phyloP scores from a whole-genome alignment of 1,284 basidiomycete species.

The Sporisorium reilianum region DNA sequence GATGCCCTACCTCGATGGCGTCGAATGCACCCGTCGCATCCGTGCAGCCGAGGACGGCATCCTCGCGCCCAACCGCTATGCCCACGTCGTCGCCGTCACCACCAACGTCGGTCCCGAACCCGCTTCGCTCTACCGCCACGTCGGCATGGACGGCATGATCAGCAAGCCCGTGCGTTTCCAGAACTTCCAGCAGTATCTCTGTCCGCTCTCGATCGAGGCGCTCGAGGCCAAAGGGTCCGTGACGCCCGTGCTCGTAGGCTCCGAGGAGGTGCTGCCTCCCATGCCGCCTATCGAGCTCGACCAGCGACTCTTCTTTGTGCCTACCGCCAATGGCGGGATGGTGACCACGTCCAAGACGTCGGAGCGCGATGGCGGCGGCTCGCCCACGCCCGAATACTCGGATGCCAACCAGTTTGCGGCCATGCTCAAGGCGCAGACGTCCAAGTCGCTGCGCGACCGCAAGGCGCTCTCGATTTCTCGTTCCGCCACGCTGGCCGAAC shows the following conservation, averaged over 20 bases:
- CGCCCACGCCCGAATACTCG: conserved; percentile 23
- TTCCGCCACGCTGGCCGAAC: conserved; percentile 38
- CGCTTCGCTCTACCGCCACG: conserved; percentile 45
- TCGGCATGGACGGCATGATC: conserved; percentile 59
- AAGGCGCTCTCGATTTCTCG: conserved; percentile 43
- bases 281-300: conserved; percentile 42
- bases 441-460: conserved; percentile 47
- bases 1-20: conserved; percentile 60
- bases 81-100: conserved; percentile 56
- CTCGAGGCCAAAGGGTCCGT: conserved; percentile 24
- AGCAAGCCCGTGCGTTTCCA: conserved; percentile 57
- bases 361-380: conserved; percentile 13
- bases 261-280: conserved; percentile 36
- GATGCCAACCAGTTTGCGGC: conserved; percentile 44
- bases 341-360: conserved; percentile 14
- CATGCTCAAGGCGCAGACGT: conserved; percentile 53
- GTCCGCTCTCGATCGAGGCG: conserved; percentile 46
- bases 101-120: conserved; percentile 54
- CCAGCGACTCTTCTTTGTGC: conserved; percentile 49
- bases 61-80: conserved; percentile 46
- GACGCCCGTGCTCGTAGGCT: conserved; percentile 27
- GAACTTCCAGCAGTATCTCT: conserved; percentile 49
- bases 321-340: conserved; percentile 20
- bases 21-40: conserved; percentile 56
- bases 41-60: conserved; percentile 56